Conservation (phyloP, 2,329 filamentous ascomycete species). For the Fusarium avenaceum region DNA sequence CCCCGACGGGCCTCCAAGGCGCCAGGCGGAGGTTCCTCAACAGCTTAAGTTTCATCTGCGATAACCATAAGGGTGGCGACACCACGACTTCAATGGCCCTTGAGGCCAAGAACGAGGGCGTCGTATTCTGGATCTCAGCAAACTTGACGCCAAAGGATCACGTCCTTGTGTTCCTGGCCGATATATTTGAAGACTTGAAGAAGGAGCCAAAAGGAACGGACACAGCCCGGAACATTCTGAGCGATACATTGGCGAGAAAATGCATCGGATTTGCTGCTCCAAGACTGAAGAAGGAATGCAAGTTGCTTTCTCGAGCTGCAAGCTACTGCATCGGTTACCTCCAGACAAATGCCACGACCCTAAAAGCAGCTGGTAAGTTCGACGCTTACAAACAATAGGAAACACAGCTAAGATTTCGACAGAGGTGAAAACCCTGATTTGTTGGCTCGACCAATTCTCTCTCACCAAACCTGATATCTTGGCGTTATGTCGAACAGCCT, state of each 20-base stretch:
- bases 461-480: not conserved
- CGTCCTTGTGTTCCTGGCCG: slow-evolving; percentile 51
- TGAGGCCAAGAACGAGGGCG: slow-evolving; percentile 50
- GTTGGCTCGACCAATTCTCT: slow-evolving; percentile 33
- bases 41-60: slow-evolving; percentile 61
- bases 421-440: slow-evolving; percentile 13
- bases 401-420: not conserved
- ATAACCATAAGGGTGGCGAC: slow-evolving; percentile 61
- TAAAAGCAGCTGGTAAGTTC: not conserved
- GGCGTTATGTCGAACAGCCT: slow-evolving; percentile 29
- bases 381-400: not conserved
- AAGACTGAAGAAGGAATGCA: slow-evolving; percentile 46
- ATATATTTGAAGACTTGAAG: slow-evolving; percentile 41
- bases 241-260: not conserved
- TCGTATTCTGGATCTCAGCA: slow-evolving; percentile 60
- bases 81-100: slow-evolving; percentile 61
- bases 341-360: not conserved
- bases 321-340: slow-evolving; percentile 33
- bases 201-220: not conserved
- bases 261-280: slow-evolving; percentile 36
- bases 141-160: slow-evolving; percentile 51
- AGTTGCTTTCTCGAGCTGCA: slow-evolving; percentile 28
- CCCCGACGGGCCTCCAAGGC: slow-evolving; percentile 5
- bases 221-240: not conserved
- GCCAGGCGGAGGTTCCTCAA: slow-evolving; percentile 52